phyloP scores from a whole-genome alignment of 805 yeast species.

The Monosporozyma unispora region DNA sequence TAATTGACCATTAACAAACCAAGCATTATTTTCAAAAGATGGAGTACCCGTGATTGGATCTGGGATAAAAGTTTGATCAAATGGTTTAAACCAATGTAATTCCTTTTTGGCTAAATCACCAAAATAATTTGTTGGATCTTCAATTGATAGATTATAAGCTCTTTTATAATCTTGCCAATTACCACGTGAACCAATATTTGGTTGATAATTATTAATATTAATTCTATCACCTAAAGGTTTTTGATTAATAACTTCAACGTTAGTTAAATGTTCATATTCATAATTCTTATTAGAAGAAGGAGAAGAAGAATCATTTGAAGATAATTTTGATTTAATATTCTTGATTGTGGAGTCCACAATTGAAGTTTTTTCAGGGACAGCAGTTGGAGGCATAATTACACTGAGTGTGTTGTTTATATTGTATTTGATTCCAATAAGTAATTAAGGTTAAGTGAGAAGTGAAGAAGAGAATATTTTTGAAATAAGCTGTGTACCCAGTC shows the following conservation, averaged over 20 bases:
- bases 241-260: constrained; percentile 18
- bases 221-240: constrained; percentile 15
- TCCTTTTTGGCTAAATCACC: constrained; percentile 66
- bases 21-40: constrained; percentile 46
- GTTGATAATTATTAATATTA: constrained; percentile 32
- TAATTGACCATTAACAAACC: constrained; percentile 74
- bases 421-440: no score
- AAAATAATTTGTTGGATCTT: constrained; percentile 73
- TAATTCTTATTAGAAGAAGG: background rate
- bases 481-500: no score
- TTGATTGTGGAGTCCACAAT: background rate
- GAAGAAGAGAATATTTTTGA: no score
- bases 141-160: constrained; percentile 65
- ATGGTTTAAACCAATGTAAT: constrained; percentile 74
- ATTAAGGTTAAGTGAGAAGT: background rate
- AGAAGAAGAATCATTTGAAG: background rate
- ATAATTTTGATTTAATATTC: background rate
- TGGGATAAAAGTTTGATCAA: constrained; percentile 42
- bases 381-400: background rate
- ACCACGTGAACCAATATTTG: constrained; percentile 35
- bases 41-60: constrained; percentile 29
- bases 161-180: constrained; percentile 54
- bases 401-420: background rate
- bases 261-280: constrained; percentile 25
- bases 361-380: background rate